Evolutionary conservation across 2,329 filamentous ascomycete species (phyloP), one percentile per base, ranked within the genome.

Genomic region (Aspergillus brasiliensis): DNA sequence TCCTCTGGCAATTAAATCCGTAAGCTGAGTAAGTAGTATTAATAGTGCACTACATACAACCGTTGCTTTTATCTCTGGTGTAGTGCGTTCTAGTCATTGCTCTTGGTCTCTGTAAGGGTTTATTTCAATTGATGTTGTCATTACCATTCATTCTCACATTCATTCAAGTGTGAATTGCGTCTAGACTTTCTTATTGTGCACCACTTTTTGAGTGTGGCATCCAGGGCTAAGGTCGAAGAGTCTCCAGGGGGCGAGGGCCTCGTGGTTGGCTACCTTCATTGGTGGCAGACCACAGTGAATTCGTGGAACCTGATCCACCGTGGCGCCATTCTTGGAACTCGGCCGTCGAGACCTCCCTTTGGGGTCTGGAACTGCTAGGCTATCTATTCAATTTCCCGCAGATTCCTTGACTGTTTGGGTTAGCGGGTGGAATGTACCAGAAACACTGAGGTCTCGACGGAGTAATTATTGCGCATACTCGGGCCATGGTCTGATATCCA

Each of bases 371-470:
- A 31, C 46, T 28, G 15, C 7, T 28, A 49, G 17, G 15, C 7
- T 28, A 49, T 25, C 25, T 25, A 6, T 34, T 34, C 10, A 34
- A 34, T 34, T 34, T 27, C 21, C 21, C 21, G 44, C 21, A n/a
- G n/a, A 28, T 48, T 27, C 44, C 44, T 23, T 23, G 21, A 27
- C 44, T 5, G 44, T 6, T 19, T 44, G 11, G 40, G 17, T 21
- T 23, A 27, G 25, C 25, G 25, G 46, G 15, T 28, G 46, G 46
- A 49, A 49, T 49, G 46, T 49, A 28, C 46, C n/a, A 49, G 46
- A 49, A 49, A n/a, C 44, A 48, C 25, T 15, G 15, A 23, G 19
- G 37, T 68, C 70, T 34, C 31, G 11, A 34, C 31, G 31, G 31
- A 4, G 3, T 34, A 13, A 34, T 2, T 15, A 34, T 34, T 34